Evolutionary conservation across 306 rosid species (phyloP).

Genomic region (Cucurbita moschata): DNA sequence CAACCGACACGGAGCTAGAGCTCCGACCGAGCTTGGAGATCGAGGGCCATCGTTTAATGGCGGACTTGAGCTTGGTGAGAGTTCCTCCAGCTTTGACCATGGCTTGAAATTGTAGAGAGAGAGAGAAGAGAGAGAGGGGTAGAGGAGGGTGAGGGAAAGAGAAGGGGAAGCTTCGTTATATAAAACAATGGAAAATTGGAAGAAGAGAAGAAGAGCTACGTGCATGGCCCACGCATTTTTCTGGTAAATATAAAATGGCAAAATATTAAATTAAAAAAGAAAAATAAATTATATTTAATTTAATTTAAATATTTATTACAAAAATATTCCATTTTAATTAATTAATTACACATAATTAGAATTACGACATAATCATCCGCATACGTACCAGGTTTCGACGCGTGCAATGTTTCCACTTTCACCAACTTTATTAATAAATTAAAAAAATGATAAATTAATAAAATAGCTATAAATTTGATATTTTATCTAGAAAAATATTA

Average conservation of each 20-base stretch:
- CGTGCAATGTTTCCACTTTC: not conserved
- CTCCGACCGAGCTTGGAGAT: slow-evolving; percentile 47
- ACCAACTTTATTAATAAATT: not conserved
- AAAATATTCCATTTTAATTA: not conserved
- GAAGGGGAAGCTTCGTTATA: slow-evolving; percentile 24
- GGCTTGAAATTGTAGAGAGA: not conserved
- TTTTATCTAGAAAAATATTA: too few relatives aligned
- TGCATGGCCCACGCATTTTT: slow-evolving; percentile 42
- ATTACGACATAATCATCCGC: not conserved
- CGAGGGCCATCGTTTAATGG: slow-evolving; percentile 68
- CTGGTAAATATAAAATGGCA: not conserved
- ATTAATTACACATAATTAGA: not conserved
- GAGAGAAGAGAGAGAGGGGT: not conserved
- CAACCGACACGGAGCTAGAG: slow-evolving; percentile 24
- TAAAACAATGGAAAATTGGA: slow-evolving; percentile 8
- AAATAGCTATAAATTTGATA: too few relatives aligned
- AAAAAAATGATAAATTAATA: not conserved
- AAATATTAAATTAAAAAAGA: not conserved
- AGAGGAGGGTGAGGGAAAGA: slow-evolving; percentile 7
- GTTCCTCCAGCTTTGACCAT: slow-evolving; percentile 70
- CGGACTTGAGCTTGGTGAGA: slow-evolving; percentile 76
- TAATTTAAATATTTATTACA: not conserved
- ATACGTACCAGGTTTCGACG: not conserved
- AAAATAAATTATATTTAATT: not conserved
- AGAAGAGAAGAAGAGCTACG: slow-evolving; percentile 7